phyloP scores from a whole-genome alignment of 306 rosid species.

The Senna tora region DNA sequence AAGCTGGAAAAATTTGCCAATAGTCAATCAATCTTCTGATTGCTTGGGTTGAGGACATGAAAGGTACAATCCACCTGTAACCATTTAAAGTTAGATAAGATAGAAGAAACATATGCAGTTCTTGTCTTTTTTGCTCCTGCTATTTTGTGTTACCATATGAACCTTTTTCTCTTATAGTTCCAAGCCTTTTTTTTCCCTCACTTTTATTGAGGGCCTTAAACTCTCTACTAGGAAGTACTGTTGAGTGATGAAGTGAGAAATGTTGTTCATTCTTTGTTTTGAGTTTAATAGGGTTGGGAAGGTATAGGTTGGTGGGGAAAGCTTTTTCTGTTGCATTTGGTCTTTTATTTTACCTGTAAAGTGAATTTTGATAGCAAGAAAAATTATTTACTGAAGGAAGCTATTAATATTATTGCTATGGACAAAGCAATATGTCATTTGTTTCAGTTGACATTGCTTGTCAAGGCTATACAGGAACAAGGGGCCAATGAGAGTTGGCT shows the following conservation, averaged over 20 bases:
- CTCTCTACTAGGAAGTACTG: constrained; percentile 53
- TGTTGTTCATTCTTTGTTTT: constrained; percentile 60
- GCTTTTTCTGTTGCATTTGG: constrained; percentile 47
- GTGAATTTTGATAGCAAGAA: constrained; percentile 94
- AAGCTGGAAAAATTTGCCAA: constrained; percentile 55
- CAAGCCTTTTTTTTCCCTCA: constrained; percentile 46
- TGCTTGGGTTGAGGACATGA: constrained; percentile 78
- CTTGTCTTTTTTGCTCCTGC: constrained; percentile 53
- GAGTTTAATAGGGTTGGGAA: constrained; percentile 68
- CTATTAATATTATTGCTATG: constrained; percentile 57
- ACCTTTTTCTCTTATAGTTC: constrained; percentile 43
- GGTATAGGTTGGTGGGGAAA: constrained; percentile 81
- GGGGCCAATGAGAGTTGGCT: too few relatives aligned
- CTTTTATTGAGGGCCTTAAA: constrained; percentile 51
- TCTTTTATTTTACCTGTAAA: constrained; percentile 84
- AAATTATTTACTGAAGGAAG: constrained; percentile 58
- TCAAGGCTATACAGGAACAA: constrained; percentile 36
- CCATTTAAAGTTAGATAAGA: constrained; percentile 66
- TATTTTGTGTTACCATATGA: constrained; percentile 56
- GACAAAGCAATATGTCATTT: constrained; percentile 46
- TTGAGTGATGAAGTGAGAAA: constrained; percentile 81
- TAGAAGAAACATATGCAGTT: constrained; percentile 64
- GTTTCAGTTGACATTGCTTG: constrained; percentile 41
- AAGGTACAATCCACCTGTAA: constrained; percentile 78
- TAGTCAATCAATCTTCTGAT: constrained; percentile 73